Evolutionary conservation across 176 grass and related monocot species (phyloP).

Genomic region (Hsuehochloa calcarea): DNA sequence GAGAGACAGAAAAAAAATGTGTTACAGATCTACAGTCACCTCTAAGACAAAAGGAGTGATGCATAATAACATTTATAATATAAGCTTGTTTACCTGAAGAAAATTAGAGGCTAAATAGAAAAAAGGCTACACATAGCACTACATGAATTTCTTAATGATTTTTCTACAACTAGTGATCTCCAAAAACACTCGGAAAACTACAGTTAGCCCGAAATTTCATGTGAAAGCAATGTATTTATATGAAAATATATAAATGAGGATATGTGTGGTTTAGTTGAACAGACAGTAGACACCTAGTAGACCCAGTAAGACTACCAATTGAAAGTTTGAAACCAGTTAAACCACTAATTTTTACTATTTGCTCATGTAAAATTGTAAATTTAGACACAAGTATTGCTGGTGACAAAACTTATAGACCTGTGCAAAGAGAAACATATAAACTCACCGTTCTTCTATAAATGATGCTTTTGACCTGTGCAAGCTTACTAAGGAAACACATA

Average conservation of each 20-base stretch:
- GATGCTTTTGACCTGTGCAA: neutral
- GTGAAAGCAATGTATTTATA: neutral
- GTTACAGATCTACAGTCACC: neutral
- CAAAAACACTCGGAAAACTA: neutral
- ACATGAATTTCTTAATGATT: neutral
- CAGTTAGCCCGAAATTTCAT: neutral
- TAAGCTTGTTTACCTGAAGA: neutral
- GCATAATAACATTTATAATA: conserved; percentile 8
- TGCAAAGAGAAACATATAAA: neutral
- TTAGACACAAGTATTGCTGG: neutral
- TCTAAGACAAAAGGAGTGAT: neutral
- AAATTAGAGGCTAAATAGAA: neutral
- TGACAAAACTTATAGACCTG: neutral
- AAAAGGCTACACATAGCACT: neutral
- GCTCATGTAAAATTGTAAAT: neutral
- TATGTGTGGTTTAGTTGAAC: neutral
- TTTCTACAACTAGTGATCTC: neutral
- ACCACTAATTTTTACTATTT: neutral
- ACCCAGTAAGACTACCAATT: neutral
- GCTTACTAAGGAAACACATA: neutral
- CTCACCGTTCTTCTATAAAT: neutral
- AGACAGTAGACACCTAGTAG: neutral
- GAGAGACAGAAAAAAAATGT: neutral
- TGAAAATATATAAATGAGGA: neutral
- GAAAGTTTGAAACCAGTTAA: neutral